Base-by-base conservation (phyloP, 148 eudicot genomes). In the Amaranthus hypochondriacus region DNA sequence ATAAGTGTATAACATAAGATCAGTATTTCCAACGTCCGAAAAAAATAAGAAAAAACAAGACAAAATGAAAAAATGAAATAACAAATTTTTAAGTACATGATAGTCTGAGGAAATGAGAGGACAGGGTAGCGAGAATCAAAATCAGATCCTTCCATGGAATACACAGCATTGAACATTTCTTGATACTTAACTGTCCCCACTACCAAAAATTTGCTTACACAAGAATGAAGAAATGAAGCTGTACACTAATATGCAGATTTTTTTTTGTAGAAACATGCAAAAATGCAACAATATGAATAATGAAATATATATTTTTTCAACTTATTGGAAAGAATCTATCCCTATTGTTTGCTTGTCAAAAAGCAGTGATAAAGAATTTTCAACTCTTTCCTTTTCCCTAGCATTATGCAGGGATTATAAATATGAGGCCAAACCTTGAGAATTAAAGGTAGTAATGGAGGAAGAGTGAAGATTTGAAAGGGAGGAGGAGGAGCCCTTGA, bases 191-290 rank as follows among this genome's bases (percentile, higher is more conserved):
- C 74, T 73, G 74, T 76, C 83, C 83, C 18, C 69, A 76, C 80
- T 77, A 75, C 75, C 83, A 82, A 84, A 84, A 84, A 79, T 84
- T 79, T 81, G 83, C 79, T 84, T 82, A 82, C 80, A 84, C 85
- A 82, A 76, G 87, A 84, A 84, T 84, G 83, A 84, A 83, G 85
- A 79, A 81, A 82, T 84, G 87, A 82, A 76, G 77, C 87, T 84
- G 87, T 84, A 84, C 87, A 82, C 84, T 71, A 75, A 82, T 79
- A 73, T 81, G 83, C 78, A 81, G 77, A 58, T 48, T 51, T 67
- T 67, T 18, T 64, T 70, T 79, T 67, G 39, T 62, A 48, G 78
- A 76, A 64, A 79, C 64, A 79, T 62, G 81, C 84, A 81, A 73
- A 80, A 79, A 79, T 76, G 82, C 80, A 72, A 79, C 54, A 62